Evolutionary conservation across 192 early-diverging fungal species (phyloP).

Genomic region (Coemansia sp.): DNA sequence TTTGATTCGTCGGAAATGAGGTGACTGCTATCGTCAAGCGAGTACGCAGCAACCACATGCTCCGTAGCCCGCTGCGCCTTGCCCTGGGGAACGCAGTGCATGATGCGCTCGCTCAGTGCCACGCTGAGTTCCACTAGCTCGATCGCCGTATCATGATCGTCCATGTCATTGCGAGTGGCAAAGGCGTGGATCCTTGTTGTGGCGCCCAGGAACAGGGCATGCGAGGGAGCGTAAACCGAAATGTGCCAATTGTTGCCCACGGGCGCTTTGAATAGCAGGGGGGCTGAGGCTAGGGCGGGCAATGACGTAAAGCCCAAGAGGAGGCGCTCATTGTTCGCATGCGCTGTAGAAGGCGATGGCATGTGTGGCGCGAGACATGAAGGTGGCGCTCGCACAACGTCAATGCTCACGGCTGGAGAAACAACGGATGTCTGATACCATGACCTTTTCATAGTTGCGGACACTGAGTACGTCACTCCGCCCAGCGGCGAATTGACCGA

Average conservation of each 20-base stretch:
- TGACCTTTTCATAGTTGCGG: constrained; percentile 8
- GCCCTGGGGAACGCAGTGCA: constrained; percentile 19
- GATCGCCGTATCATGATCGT: neutral
- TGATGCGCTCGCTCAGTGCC: constrained; percentile 21
- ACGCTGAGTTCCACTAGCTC: constrained; percentile 26
- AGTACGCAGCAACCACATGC: constrained; percentile 11
- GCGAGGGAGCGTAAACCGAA: constrained; percentile 33
- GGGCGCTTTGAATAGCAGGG: constrained; percentile 20
- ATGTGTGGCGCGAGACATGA: neutral
- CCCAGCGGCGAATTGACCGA: constrained; percentile 36
- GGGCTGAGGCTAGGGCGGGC: constrained; percentile 7
- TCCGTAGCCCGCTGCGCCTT: constrained; percentile 10
- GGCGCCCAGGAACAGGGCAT: constrained; percentile 19
- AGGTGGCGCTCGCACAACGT: constrained; percentile 18
- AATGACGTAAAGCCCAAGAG: constrained; percentile 25
- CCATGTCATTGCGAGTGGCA: constrained; percentile 8
- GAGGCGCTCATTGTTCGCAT: neutral
- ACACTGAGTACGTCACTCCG: constrained; percentile 15
- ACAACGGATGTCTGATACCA: constrained; percentile 15
- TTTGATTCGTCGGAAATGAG: neutral
- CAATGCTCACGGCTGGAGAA: constrained; percentile 12
- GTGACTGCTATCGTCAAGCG: constrained; percentile 14
- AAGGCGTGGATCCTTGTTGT: constrained; percentile 21
- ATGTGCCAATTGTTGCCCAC: constrained; percentile 16
- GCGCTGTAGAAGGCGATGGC: neutral